A percentile compares a stretch with the other conserved stretches of the same genome.
Conservation (phyloP, 2,329 filamentous ascomycete genomes). For the Ophiostoma australiae region DNA sequence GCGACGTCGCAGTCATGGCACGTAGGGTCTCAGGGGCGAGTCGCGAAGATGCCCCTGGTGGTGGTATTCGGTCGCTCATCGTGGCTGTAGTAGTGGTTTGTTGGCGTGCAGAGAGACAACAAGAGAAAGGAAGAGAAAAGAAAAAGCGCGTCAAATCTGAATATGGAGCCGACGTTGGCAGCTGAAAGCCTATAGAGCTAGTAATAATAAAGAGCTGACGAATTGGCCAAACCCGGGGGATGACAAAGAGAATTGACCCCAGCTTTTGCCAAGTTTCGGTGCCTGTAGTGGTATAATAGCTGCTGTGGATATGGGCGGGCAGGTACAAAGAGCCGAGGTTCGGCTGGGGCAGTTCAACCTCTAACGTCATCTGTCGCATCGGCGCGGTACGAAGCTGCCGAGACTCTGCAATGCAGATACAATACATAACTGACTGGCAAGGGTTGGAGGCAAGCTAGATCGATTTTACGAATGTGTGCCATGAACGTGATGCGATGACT, state of each 20-base stretch:
- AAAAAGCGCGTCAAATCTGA: background rate
- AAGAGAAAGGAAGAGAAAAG: background rate
- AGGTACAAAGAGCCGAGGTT: background rate
- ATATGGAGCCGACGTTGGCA: slow-evolving; percentile 5
- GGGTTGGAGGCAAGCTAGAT: no score
- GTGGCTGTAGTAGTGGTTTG: background rate
- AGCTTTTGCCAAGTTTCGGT: slow-evolving; percentile 6
- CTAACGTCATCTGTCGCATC: background rate
- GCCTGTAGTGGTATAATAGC: background rate
- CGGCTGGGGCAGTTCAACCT: background rate
- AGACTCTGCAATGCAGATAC: background rate
- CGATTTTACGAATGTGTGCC: no score
- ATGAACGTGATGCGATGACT: background rate
- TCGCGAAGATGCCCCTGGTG: slow-evolving; percentile 13
- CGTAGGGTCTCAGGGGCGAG: slow-evolving; percentile 11
- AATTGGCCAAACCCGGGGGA: background rate
- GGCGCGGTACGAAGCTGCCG: background rate
- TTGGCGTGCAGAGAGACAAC: background rate
- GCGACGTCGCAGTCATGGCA: slow-evolving; percentile 13
- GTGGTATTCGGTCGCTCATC: slow-evolving; percentile 22
- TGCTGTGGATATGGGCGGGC: background rate
- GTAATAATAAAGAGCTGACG: background rate
- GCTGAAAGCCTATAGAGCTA: background rate
- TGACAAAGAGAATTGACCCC: slow-evolving; percentile 2
- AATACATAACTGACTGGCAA: background rate